Percentiles rank a stretch among this genome's conserved stretches.
Evolutionary conservation across 768 basidiomycete genomes (phyloP).

Genomic region (Russula virescens): DNA sequence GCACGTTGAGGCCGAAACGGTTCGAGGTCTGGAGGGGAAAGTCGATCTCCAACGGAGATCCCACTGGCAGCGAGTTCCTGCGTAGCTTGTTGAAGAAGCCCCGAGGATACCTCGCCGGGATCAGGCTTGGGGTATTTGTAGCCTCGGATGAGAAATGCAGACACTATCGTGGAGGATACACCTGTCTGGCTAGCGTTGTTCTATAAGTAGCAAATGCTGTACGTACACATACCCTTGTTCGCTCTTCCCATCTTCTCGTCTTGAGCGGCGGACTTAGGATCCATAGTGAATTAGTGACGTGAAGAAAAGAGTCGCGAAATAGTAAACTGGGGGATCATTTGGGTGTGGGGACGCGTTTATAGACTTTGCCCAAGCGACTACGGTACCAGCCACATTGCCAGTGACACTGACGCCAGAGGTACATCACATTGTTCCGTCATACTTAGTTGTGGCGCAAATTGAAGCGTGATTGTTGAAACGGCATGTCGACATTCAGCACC

Average conservation of each 20-base stretch:
- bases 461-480: too few species aligned
- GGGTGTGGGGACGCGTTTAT: too few species aligned
- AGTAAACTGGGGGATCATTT: too few species aligned
- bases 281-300: background rate
- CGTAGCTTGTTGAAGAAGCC: conserved; percentile 9
- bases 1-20: background rate
- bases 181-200: conserved; percentile 8
- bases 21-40: background rate
- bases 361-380: too few species aligned
- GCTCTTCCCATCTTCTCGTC: background rate
- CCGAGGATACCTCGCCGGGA: background rate
- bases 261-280: background rate
- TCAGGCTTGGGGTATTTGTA: conserved; percentile 21
- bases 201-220: background rate
- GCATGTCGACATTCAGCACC: too few species aligned
- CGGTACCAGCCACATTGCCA: too few species aligned
- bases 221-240: background rate
- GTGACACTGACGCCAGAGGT: too few species aligned
- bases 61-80: conserved; percentile 9
- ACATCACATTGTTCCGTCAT: too few species aligned
- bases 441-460: too few species aligned
- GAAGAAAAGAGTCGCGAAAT: too few species aligned
- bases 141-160: conserved; percentile 21
- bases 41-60: conserved; percentile 5
- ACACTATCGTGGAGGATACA: conserved; percentile 19